Evolutionary conservation across 2,329 filamentous ascomycete genomes (phyloP), one percentile per base, ranked within the genome.

Genomic region (Penicillium sp.): DNA sequence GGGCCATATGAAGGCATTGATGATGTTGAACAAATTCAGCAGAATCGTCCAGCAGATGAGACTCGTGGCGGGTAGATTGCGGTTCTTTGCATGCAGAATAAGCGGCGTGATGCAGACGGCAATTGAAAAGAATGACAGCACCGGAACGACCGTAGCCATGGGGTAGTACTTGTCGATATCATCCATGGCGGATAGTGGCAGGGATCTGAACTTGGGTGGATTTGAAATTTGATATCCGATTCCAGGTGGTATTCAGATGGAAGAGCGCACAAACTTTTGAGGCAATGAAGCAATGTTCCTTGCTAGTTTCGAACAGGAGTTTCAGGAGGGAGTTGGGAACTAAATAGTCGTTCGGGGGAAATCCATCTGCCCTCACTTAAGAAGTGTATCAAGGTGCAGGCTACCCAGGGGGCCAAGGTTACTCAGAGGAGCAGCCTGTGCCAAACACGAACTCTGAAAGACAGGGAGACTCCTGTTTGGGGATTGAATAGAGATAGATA

Each of bases 1-100:
- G 0, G 83, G 82, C 88, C 88, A 91, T 62, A 90, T 82, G 53
- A 89, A 71, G 1, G 87, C 79, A 69, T 91, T 90, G 78, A 86
- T 73, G 63, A 87, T 80, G 65, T 81, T 84, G 71, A 84, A 80
- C 56, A 87, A 58, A 67, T 89, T 88, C 60, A 82, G 72, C n/a
- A 87, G 59, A 26, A 83, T 74, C 56, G 84, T 75, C 80, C 85
- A 88, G 54, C 79, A 70, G 52, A 88, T 82, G 38, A 90, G 78
- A 33, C 80, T 82, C 19, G 81, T 80, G 6, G 86, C 84, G 13
- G 86, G 82, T 55, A 88, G 76, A 72, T 90, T 91, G 59, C 80
- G 80, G 65, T 87, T 85, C 55, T 81, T 81, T 61, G 82, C 78
- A 71, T 90, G 88, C 79, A 87, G 85, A 57, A 83, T 71, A 57